These are phyloP conservation scores for Trichoderma gamsii DNA, from an alignment of 495 filamentous ascomycete species.

Conservation along the genomic window DNA sequence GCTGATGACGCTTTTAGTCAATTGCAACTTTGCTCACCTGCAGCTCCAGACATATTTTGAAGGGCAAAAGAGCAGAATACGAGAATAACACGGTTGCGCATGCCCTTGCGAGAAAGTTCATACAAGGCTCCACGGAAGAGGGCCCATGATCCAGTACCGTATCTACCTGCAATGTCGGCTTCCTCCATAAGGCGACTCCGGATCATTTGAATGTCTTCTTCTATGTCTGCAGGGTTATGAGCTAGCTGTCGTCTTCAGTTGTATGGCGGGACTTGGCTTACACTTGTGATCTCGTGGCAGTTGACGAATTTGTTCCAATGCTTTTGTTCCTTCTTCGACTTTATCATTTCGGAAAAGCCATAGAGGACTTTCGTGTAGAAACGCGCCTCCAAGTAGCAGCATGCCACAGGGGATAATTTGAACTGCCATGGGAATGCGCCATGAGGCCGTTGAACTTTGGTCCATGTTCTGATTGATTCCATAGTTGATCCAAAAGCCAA, in stretches of 20 bases:
- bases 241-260: neutral
- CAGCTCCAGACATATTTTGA: conserved; percentile 27
- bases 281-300: conserved; percentile 23
- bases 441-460: conserved; percentile 16
- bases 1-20: neutral
- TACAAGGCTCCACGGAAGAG: conserved; percentile 26
- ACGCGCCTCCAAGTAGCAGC: conserved; percentile 21
- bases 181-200: conserved; percentile 28
- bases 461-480: conserved; percentile 24
- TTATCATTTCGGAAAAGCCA: conserved; percentile 12
- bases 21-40: conserved; percentile 14
- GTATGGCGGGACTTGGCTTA: neutral
- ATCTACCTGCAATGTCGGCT: conserved; percentile 20
- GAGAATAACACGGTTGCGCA: conserved; percentile 32
- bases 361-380: conserved; percentile 25
- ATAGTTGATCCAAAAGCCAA: conserved; percentile 31
- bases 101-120: conserved; percentile 28
- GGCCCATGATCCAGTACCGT: conserved; percentile 20
- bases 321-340: conserved; percentile 5
- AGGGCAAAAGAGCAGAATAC: conserved; percentile 35
- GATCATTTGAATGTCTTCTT: conserved; percentile 21
- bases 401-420: conserved; percentile 26
- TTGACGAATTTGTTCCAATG: conserved; percentile 18
- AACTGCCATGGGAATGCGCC: conserved; percentile 26
- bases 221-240: conserved; percentile 18